These are phyloP conservation scores for Solanum sparsipilum DNA, from an alignment of 257 asterid genomes.

Conservation along the genomic window DNA sequence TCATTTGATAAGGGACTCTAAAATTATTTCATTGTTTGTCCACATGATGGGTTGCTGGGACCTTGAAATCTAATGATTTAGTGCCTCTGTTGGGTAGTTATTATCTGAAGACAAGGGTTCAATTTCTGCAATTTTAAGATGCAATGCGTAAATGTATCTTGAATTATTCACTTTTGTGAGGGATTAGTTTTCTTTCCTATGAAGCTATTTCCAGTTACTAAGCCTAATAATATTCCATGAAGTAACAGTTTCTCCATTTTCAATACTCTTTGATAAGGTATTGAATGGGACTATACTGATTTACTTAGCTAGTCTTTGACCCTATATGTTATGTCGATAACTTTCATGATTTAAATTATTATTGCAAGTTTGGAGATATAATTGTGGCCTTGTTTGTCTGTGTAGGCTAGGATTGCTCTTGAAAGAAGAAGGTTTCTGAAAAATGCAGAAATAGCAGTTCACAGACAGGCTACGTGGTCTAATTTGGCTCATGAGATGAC, in stretches of 20 bases:
- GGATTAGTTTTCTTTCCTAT: not conserved
- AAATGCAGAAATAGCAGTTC: slow-evolving; percentile 94
- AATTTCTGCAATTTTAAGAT: not conserved
- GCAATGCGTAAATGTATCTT: not conserved
- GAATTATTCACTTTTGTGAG: not conserved
- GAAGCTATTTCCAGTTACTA: not conserved
- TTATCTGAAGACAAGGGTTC: not conserved
- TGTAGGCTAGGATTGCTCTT: slow-evolving; percentile 97
- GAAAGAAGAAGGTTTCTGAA: slow-evolving; percentile 91
- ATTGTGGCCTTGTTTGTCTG: not conserved
- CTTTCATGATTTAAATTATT: not conserved
- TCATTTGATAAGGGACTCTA: not conserved
- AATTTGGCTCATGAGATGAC: slow-evolving; percentile 99
- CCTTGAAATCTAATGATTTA: not conserved
- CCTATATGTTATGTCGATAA: not conserved
- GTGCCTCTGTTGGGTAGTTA: not conserved
- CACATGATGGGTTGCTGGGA: not conserved
- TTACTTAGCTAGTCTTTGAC: not conserved
- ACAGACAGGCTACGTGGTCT: slow-evolving; percentile 91
- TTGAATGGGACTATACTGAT: not conserved
- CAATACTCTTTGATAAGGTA: not conserved
- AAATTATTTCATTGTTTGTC: not conserved
- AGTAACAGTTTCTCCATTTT: not conserved
- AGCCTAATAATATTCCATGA: not conserved
- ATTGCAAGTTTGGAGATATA: not conserved